Conservation (phyloP, 495 filamentous ascomycete genomes). For the Penicillium macrosclerotiorum region DNA sequence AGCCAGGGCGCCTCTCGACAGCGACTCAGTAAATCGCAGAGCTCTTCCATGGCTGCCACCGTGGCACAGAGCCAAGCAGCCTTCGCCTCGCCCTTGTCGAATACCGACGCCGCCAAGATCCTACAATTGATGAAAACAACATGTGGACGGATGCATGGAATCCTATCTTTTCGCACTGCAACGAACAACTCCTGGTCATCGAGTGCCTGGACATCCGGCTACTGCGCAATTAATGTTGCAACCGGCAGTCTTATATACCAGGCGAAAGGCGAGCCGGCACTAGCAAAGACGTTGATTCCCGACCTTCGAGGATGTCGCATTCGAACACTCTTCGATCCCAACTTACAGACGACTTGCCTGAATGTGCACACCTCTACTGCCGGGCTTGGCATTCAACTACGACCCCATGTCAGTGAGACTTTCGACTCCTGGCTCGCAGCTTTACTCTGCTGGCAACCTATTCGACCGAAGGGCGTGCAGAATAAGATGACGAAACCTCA, state of each 20-base stretch:
- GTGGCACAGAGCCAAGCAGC: slow-evolving; percentile 34
- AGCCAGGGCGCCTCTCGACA: slow-evolving; percentile 36
- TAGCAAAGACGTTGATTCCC: slow-evolving; percentile 63
- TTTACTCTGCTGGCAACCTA: slow-evolving; percentile 89
- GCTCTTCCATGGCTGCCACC: slow-evolving; percentile 27
- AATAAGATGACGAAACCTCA: slow-evolving; percentile 72
- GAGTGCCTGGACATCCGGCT: slow-evolving; percentile 52
- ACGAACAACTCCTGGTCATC: slow-evolving; percentile 49
- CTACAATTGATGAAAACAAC: slow-evolving; percentile 58
- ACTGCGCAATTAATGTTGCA: slow-evolving; percentile 57
- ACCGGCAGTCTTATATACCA: slow-evolving; percentile 56
- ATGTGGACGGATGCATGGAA: slow-evolving; percentile 54
- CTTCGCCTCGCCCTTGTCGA: slow-evolving; percentile 55
- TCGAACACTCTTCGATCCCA: slow-evolving; percentile 60
- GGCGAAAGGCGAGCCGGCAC: slow-evolving; percentile 54
- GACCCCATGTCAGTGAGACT: slow-evolving; percentile 70
- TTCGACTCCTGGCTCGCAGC: slow-evolving; percentile 92
- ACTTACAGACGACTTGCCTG: slow-evolving; percentile 68
- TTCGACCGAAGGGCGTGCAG: slow-evolving; percentile 70
- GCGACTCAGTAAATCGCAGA: slow-evolving; percentile 43
- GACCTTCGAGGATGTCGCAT: slow-evolving; percentile 89
- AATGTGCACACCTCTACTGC: slow-evolving; percentile 72
- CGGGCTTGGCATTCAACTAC: slow-evolving; percentile 68
- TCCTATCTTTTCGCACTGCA: slow-evolving; percentile 56
- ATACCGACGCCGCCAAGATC: slow-evolving; percentile 50